A percentile compares a stretch with the other conserved stretches of the same genome.
phyloP scores from a whole-genome alignment of 2,329 filamentous ascomycete species.

The Hypoxylon sp. region DNA sequence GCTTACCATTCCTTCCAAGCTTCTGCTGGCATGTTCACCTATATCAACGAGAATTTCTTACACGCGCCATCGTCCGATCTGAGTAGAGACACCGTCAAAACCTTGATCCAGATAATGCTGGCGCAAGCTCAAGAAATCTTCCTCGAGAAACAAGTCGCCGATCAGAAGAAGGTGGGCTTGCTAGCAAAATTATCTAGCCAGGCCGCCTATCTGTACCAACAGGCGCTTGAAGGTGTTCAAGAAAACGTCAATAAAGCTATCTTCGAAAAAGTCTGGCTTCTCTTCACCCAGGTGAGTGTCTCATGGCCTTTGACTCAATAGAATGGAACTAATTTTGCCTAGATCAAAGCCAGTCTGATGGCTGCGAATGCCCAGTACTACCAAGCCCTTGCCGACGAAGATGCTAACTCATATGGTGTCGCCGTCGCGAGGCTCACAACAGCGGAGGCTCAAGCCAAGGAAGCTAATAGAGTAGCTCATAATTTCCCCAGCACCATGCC shows the following conservation, averaged over 20 bases:
- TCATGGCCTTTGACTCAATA: neutral
- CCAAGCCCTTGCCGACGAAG: slow-evolving; percentile 91
- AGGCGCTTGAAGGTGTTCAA: slow-evolving; percentile 90
- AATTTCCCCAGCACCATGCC: slow-evolving; percentile 86
- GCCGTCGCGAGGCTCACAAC: slow-evolving; percentile 86
- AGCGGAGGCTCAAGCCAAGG: slow-evolving; percentile 82
- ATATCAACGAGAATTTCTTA: slow-evolving; percentile 99
- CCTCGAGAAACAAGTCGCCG: slow-evolving; percentile 92
- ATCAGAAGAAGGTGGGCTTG: slow-evolving; percentile 92
- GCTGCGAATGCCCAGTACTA: slow-evolving; percentile 92
- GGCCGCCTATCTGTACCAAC: slow-evolving; percentile 87
- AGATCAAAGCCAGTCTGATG: slow-evolving; percentile 86
- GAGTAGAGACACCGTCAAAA: slow-evolving; percentile 95
- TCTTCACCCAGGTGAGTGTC: slow-evolving; percentile 78
- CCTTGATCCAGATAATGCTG: slow-evolving; percentile 90
- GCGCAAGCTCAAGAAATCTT: slow-evolving; percentile 98
- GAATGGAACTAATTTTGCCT: slow-evolving; percentile 41
- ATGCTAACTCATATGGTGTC: slow-evolving; percentile 87
- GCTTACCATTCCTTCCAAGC: slow-evolving; percentile 99
- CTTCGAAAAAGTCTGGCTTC: slow-evolving; percentile 94
- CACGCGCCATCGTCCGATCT: slow-evolving; percentile 97
- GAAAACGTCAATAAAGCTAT: slow-evolving; percentile 92
- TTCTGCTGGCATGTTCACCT: slow-evolving; percentile 99
- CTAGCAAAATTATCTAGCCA: slow-evolving; percentile 95
- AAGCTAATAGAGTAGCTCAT: slow-evolving; percentile 82